Evolutionary conservation across 2,329 filamentous ascomycete genomes (phyloP), one percentile per base, ranked within the genome.

Genomic region (Trichophyton mentagrophytes): DNA sequence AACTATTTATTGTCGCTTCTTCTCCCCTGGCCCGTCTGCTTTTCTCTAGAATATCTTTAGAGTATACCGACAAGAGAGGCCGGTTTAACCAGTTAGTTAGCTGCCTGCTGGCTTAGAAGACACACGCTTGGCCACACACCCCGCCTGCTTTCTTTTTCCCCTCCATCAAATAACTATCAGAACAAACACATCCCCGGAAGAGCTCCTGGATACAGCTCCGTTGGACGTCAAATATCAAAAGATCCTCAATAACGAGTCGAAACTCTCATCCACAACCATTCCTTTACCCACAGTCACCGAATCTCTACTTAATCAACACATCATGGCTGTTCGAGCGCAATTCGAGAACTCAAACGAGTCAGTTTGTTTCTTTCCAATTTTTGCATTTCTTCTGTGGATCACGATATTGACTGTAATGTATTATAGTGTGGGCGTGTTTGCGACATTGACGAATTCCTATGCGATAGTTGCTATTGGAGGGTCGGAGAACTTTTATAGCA

Each of bases 401-500:
- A 40, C 11, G n/a, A 27, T 40, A 38, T 20, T 57, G 22, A 25
- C n/a, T 58, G 33, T 42, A 33, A 3, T 4, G 3, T 57, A 59
- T 22, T 53, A 36, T 70, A 96, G 91, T 79, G 89, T 99, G 73
- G 93, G 93, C 74, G 93, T 97, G 72, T 99, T 99, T 77, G 79
- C 91, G 64, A 96, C 90, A 64, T 87, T 99, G 73, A 99, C 93
- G 68, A 99, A 99, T 78, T 92, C 90, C 63, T 99, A 96, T 77
- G 90, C 91, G 69, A 82, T 99, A 69, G 90, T 96, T 69, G 91
- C 92, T 66, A 85, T 96, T 67, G 93, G 93, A 72, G 91, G 89
- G 69, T 96, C 90, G 71, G 91, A 96, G 81, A 97, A 97, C 83
- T 99, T 99, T 78, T 97, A 97, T 85, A 90, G 89, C 80, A 84